Percentiles rank a stretch among this genome's conserved stretches.
Conservation (phyloP, 1,139 yeast genomes). For the Debaryomyces sp. region DNA sequence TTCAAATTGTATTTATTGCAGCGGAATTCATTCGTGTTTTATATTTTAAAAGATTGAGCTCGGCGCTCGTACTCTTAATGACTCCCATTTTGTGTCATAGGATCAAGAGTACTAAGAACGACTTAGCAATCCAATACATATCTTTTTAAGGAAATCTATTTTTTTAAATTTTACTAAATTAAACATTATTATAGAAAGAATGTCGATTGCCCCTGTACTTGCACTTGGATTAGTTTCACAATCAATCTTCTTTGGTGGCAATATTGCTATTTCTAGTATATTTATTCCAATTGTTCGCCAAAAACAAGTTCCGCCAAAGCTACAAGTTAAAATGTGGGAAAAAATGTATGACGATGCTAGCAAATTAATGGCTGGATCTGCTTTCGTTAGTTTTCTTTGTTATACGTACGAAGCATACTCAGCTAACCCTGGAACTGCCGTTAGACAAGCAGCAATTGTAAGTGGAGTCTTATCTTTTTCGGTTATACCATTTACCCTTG, state of each 20-base stretch:
- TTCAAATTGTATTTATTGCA: too few relatives aligned
- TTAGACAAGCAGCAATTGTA: background rate
- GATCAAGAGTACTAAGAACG: too few relatives aligned
- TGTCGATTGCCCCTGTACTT: slow-evolving; percentile 1
- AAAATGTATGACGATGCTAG: slow-evolving; percentile 4
- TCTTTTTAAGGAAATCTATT: too few relatives aligned
- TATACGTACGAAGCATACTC: slow-evolving; percentile 2
- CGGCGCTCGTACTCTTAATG: too few relatives aligned
- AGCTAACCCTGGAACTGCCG: background rate
- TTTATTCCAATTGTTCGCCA: slow-evolving; percentile 8
- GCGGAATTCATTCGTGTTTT: too few relatives aligned
- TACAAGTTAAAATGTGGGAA: slow-evolving; percentile 1
- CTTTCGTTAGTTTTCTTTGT: background rate
- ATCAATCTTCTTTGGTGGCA: slow-evolving; percentile 10
- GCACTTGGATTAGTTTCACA: slow-evolving; percentile 8
- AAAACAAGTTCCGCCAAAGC: background rate
- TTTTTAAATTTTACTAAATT: background rate
- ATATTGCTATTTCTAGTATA: slow-evolving; percentile 6
- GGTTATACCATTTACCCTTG: slow-evolving; percentile 7
- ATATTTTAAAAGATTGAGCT: too few relatives aligned
- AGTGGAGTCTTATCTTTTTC: slow-evolving; percentile 5
- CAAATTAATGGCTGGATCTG: slow-evolving; percentile 6
- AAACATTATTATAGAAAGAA: background rate
- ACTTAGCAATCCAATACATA: too few relatives aligned
- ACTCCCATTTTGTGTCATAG: too few relatives aligned